Evolutionary conservation across 768 basidiomycete species (phyloP).

Genomic region (Tricholoma furcatifolium): DNA sequence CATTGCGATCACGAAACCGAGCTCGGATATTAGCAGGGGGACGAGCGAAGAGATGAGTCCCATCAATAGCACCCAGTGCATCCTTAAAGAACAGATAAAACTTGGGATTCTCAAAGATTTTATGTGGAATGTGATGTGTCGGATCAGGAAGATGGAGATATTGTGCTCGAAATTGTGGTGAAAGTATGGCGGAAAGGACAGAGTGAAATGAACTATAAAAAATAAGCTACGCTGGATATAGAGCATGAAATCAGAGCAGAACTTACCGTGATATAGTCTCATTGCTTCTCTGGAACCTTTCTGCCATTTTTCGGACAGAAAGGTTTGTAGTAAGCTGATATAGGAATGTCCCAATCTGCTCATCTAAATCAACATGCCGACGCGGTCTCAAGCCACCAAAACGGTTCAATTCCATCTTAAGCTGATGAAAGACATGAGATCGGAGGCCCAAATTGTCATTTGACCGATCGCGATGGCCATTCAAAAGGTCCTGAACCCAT

Average conservation of each 20-base stretch:
- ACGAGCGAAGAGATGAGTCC: background rate
- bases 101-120: background rate
- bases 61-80: background rate
- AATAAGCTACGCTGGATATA: background rate
- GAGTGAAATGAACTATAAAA: background rate
- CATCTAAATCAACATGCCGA: too few relatives aligned
- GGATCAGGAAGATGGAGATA: background rate
- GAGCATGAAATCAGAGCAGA: background rate
- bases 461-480: too few relatives aligned
- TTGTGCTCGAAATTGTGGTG: background rate
- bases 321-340: background rate
- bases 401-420: too few relatives aligned
- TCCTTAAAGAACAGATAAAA: background rate
- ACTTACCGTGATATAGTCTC: background rate
- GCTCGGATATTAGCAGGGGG: background rate
- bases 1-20: background rate
- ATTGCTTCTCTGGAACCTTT: background rate
- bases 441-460: too few relatives aligned
- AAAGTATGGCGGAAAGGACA: background rate
- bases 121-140: background rate
- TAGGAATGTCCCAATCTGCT: too few relatives aligned
- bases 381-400: too few relatives aligned
- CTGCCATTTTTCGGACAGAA: background rate
- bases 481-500: too few relatives aligned
- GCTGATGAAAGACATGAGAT: too few relatives aligned